Percentiles rank a stretch among this genome's conserved stretches.
Conservation (phyloP, 371 early-diverging fungal species). For the Mortierella sp. region DNA sequence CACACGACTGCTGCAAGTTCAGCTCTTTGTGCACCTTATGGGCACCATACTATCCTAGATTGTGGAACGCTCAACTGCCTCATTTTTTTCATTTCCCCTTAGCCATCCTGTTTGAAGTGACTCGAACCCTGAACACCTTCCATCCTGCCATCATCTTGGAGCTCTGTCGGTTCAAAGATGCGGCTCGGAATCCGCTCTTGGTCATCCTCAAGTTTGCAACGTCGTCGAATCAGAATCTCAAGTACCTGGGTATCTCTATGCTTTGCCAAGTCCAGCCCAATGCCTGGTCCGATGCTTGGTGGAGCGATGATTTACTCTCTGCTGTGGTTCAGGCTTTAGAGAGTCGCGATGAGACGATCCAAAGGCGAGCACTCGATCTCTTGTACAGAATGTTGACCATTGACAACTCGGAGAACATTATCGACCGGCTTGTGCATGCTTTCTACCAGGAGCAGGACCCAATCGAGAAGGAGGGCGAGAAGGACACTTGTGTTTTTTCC, state of each 20-base stretch:
- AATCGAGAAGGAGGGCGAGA: not conserved
- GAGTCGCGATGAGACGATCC: conserved; percentile 32
- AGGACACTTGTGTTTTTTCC: too few relatives aligned
- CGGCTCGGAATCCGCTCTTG: conserved; percentile 34
- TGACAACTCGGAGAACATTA: conserved; percentile 47
- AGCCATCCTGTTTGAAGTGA: conserved; percentile 45
- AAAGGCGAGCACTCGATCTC: conserved; percentile 33
- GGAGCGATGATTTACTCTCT: conserved; percentile 39
- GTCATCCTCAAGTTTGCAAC: conserved; percentile 40
- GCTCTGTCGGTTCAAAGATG: conserved; percentile 37
- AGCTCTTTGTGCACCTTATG: not conserved
- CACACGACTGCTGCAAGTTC: not conserved
- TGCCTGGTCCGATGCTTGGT: conserved; percentile 53
- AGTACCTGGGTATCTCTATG: conserved; percentile 49
- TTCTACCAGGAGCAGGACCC: conserved; percentile 33
- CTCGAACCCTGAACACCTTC: conserved; percentile 44
- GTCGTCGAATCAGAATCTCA: conserved; percentile 47
- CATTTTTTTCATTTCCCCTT: not conserved
- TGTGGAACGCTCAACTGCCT: too few relatives aligned
- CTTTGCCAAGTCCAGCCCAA: conserved; percentile 45
- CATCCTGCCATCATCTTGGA: conserved; percentile 42
- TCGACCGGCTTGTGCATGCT: conserved; percentile 41
- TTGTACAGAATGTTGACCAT: conserved; percentile 45
- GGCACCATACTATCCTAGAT: too few relatives aligned
- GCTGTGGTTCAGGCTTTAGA: conserved; percentile 44